Percentiles rank a stretch among this genome's conserved stretches.
Evolutionary conservation across 164 flowering plant species (phyloP).

Genomic region (Umbellularia californica): DNA sequence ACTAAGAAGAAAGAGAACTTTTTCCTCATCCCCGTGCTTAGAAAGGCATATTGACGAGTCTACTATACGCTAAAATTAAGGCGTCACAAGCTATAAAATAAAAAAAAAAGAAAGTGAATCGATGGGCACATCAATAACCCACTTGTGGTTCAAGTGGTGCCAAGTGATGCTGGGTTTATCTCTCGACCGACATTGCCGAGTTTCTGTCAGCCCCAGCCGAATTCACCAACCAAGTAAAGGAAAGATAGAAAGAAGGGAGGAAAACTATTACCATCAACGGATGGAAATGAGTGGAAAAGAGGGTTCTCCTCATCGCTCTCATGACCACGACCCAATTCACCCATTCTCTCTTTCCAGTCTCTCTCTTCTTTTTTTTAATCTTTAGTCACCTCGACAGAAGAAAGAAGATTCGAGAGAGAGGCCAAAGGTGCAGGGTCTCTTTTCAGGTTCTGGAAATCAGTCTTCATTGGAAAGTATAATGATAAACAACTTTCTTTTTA

Average conservation of each 20-base stretch:
- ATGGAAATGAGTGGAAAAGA: background rate
- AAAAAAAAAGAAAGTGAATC: no score
- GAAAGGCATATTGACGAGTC: no score
- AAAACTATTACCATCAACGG: background rate
- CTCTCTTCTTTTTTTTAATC: background rate
- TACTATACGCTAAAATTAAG: no score
- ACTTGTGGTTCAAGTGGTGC: background rate
- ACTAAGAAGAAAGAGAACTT: no score
- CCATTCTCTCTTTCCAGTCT: background rate
- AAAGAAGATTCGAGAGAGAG: background rate
- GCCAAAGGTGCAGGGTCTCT: background rate
- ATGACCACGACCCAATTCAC: background rate
- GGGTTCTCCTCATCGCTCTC: background rate
- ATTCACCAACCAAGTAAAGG: background rate
- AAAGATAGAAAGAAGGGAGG: background rate
- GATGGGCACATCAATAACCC: background rate
- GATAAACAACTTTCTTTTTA: slow-evolving; percentile 4
- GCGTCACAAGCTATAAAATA: background rate
- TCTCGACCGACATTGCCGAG: background rate
- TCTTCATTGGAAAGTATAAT: slow-evolving; percentile 13
- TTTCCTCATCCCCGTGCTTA: no score
- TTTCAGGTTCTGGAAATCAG: slow-evolving; percentile 6
- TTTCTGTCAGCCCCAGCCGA: background rate
- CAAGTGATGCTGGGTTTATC: background rate
- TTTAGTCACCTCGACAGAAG: background rate